Percentiles rank a stretch among this genome's conserved stretches.
phyloP scores from a whole-genome alignment of 306 rosid species.

The Prosopis cineraria region DNA sequence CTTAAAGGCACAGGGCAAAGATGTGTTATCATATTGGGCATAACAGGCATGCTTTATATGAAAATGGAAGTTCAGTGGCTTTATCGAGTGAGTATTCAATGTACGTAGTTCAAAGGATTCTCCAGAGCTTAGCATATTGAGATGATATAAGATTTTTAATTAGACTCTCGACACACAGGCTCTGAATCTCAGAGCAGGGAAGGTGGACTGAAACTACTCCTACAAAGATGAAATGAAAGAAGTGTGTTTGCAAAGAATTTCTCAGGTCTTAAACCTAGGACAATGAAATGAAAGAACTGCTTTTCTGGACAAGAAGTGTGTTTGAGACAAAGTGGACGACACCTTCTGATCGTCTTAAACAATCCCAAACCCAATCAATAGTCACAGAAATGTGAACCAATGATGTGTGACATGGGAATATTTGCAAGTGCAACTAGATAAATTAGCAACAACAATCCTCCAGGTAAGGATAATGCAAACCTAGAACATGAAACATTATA shows the following conservation, averaged over 20 bases:
- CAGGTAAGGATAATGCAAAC: conserved; percentile 18
- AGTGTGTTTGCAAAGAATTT: neutral
- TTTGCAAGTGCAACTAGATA: conserved; percentile 23
- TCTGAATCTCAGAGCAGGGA: neutral
- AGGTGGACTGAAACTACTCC: neutral
- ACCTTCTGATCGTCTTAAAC: too few relatives aligned
- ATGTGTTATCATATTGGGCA: neutral
- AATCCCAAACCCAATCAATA: too few relatives aligned
- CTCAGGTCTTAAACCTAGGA: too few relatives aligned
- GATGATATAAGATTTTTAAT: neutral
- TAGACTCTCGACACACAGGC: neutral
- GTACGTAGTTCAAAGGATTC: neutral
- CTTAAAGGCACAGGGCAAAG: neutral
- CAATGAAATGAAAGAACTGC: too few relatives aligned
- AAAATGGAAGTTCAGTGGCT: neutral
- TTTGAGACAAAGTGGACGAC: too few relatives aligned
- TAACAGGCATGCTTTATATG: neutral
- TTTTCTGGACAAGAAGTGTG: too few relatives aligned
- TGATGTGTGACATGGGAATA: neutral
- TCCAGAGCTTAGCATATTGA: neutral
- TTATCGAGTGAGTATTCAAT: neutral
- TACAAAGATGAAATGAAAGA: neutral
- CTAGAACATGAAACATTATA: conserved; percentile 3
- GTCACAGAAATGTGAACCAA: too few relatives aligned
- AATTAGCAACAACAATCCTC: conserved; percentile 17